Evolutionary conservation across 257 asterid species (phyloP), one percentile per base, ranked within the genome.

Genomic region (Orobanche coerulescens): DNA sequence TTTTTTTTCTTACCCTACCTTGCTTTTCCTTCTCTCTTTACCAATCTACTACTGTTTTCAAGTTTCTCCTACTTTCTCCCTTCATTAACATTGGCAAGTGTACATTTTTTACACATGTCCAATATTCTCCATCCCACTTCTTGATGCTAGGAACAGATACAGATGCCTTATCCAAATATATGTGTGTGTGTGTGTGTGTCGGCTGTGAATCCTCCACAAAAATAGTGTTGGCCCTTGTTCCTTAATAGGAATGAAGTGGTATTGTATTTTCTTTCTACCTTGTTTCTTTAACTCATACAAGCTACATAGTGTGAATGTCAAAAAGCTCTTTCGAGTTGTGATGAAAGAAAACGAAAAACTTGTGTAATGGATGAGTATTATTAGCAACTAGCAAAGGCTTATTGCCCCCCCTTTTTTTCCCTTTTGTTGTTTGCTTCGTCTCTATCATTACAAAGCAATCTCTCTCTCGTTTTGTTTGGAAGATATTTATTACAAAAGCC

Each of bases 81-180:
- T 43, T 15, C 51, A 14, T 44, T 61, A 64, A 51, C 63, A 70
- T 65, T 73, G 87, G 79, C 84, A 81, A 81, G 86, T 84, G 89
- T 82, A 82, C 87, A 81, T 84, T 82, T 87, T 81, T 73, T 84
- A 74, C 84, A 75, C 87, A 62, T 75, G 82, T 69, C 86, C 65
- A 34, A 44, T 77, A 61, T 64, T 66, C 57, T 60, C 66, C 53
- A 25, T 61, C 52, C 43, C 50, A 43, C 6, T 19, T 31, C 16
- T n/a, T n/a, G n/a, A n/a, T n/a, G n/a, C n/a, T 37, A 67, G 78
- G 62, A 82, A 77, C 81, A 58, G 90, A 84, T 25, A 62, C 86
- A 65, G 90, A 84, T 75, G 94, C 75, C 84, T 84, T 82, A 87
- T 84, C 69, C 90, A 80, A 69, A 57, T 67, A 10, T 18, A 57